These are phyloP conservation scores for Kodamaea fungicola DNA, from an alignment of 1,139 yeast species.

Conservation along the genomic window DNA sequence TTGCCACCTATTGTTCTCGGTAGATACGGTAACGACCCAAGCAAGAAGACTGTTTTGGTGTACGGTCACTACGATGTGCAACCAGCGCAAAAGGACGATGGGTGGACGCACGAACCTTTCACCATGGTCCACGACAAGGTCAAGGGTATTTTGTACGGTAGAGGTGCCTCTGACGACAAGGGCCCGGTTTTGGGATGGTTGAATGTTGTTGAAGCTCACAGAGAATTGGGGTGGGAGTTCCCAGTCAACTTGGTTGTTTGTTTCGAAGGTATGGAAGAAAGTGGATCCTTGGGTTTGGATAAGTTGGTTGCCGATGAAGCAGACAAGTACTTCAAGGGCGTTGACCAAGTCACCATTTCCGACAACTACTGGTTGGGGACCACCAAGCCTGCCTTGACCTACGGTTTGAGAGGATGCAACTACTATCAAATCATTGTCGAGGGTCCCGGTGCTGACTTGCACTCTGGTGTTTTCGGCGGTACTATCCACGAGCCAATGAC, in stretches of 20 bases:
- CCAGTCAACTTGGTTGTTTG: slow-evolving; percentile 92
- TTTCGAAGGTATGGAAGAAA: slow-evolving; percentile 99
- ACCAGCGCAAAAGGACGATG: slow-evolving; percentile 90
- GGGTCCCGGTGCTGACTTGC: slow-evolving; percentile 97
- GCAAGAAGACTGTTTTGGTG: slow-evolving; percentile 80
- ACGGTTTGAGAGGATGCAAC: slow-evolving; percentile 95
- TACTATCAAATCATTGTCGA: slow-evolving; percentile 78
- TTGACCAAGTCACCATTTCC: slow-evolving; percentile 91
- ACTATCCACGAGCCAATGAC: slow-evolving; percentile 97
- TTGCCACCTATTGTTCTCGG: slow-evolving; percentile 94
- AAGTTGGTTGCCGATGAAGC: slow-evolving; percentile 78
- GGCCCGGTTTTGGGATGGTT: slow-evolving; percentile 99
- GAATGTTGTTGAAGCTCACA: slow-evolving; percentile 87
- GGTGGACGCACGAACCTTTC: slow-evolving; percentile 95
- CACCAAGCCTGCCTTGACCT: slow-evolving; percentile 91
- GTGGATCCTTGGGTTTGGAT: slow-evolving; percentile 92
- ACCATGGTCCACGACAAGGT: slow-evolving; percentile 54
- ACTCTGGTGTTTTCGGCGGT: slow-evolving; percentile 97
- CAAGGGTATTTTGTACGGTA: slow-evolving; percentile 71
- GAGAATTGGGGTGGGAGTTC: slow-evolving; percentile 74
- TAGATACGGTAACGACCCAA: slow-evolving; percentile 76
- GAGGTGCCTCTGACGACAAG: slow-evolving; percentile 97
- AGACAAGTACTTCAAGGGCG: slow-evolving; percentile 71
- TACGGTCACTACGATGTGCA: slow-evolving; percentile 98
- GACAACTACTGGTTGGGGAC: slow-evolving; percentile 99